Evolutionary conservation across 306 rosid species (phyloP), one percentile per base, ranked within the genome.

Genomic region (Cicer bijugum): DNA sequence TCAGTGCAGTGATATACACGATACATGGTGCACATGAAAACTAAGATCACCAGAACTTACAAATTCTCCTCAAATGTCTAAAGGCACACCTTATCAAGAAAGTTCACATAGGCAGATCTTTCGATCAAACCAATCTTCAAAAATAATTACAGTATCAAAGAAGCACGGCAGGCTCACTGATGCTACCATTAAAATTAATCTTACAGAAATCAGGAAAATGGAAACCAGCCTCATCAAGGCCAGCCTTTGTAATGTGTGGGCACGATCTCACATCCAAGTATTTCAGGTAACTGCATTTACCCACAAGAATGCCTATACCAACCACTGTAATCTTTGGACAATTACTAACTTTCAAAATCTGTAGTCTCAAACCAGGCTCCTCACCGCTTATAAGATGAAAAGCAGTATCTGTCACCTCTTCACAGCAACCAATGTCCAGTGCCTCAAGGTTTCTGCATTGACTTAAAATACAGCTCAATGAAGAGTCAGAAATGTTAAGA

Each of bases 211-310:
- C 86, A 14, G 97, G 90, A 81, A 94, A 89, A 78, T 62, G 86
- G 79, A 91, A 71, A 65, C 92, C 97, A 56, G 86, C 92, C 89
- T 79, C 96, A 12, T 88, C 94, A 7, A 88, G 88, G 69, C 81
- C 87, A 4, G 85, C 94, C 89, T 83, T 83, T 6, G 99, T 94
- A 65, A 91, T 83, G 46, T 79, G 85, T 0, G 95, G 95, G 82
- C 99, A 91, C 17, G 96, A 86, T 78, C 96, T 89, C 76, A 94
- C 96, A 76, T 94, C 97, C 73, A 94, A 82, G 79, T 91, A 94
- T 61, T 91, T 85, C 52, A 91, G 83, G 72, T 73, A 75, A 58
- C 16, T 60, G 80, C 97, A 91, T 72, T 86, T 88, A 72, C 87
- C 87, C 71, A 85, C 33, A 62, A 94, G 83, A 85, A 85, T 77